Percentiles rank a stretch among this genome's conserved stretches.
phyloP scores from a whole-genome alignment of 208 protist genomes.

The Leishmania tarentolae region DNA sequence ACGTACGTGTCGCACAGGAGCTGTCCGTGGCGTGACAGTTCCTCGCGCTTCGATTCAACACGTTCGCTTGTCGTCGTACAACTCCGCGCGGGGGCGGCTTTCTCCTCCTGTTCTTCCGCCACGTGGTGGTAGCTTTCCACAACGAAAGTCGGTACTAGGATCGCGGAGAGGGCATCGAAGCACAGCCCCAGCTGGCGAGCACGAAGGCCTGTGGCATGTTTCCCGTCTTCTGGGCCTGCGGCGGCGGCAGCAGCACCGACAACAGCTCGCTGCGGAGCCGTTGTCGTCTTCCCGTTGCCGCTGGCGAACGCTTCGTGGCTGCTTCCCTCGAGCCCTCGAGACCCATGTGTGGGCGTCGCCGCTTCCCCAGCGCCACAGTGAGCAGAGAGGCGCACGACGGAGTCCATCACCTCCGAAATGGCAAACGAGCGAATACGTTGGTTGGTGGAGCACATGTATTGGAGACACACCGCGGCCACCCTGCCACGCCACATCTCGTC shows the following conservation, averaged over 20 bases:
- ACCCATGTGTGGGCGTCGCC: neutral
- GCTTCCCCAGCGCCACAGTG: constrained; percentile 9
- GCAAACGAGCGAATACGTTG: constrained; percentile 65
- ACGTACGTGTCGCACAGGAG: constrained; percentile 80
- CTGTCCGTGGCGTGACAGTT: constrained; percentile 60
- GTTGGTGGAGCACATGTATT: constrained; percentile 69
- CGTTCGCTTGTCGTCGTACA: constrained; percentile 15
- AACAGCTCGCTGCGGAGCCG: neutral
- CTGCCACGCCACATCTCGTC: constrained; percentile 25
- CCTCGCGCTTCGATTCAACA: constrained; percentile 28
- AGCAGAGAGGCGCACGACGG: constrained; percentile 47
- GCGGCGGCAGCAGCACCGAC: neutral
- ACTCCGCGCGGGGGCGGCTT: neutral
- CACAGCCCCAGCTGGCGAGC: constrained; percentile 45
- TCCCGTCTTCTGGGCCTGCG: constrained; percentile 14
- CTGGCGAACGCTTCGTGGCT: neutral
- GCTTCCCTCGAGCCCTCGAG: neutral
- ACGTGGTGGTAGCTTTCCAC: constrained; percentile 10
- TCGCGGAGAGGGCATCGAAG: constrained; percentile 60
- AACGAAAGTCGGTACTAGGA: constrained; percentile 46
- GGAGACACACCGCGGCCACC: constrained; percentile 66
- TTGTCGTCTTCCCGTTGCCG: neutral
- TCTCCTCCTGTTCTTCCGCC: constrained; percentile 10
- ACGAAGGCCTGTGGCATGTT: constrained; percentile 11
- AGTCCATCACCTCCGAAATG: constrained; percentile 76